phyloP scores from a whole-genome alignment of 495 filamentous ascomycete genomes.

The Penicillium flavigenum region DNA sequence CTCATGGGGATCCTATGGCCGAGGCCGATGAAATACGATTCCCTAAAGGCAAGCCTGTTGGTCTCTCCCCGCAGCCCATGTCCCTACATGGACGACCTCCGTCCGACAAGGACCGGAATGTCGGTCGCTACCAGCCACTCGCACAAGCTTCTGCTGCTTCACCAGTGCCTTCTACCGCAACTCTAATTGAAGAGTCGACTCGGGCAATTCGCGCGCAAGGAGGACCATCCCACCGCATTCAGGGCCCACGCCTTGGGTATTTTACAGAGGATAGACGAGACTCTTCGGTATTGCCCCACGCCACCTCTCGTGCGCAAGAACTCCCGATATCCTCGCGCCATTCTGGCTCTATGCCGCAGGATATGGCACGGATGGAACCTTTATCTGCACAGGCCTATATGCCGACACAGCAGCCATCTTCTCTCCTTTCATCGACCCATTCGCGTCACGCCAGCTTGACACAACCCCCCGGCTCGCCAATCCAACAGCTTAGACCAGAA shows the following conservation, averaged over 20 bases:
- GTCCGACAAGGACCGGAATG: constrained; percentile 39
- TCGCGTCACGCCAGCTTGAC: constrained; percentile 44
- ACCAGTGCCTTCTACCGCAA: constrained; percentile 26
- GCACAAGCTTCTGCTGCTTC: constrained; percentile 46
- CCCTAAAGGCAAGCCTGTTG: constrained; percentile 42
- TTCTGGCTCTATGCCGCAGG: constrained; percentile 26
- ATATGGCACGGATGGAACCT: constrained; percentile 42
- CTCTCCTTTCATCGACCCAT: constrained; percentile 35
- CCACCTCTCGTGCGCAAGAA: constrained; percentile 33
- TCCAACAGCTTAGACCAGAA: constrained; percentile 35
- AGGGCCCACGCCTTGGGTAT: constrained; percentile 45
- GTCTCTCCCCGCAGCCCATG: constrained; percentile 35
- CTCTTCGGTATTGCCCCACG: constrained; percentile 32
- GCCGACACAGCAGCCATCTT: constrained; percentile 29
- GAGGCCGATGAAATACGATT: constrained; percentile 55
- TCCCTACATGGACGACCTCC: constrained; percentile 32
- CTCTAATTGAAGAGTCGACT: constrained; percentile 35
- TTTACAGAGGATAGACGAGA: constrained; percentile 49
- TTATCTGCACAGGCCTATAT: constrained; percentile 38
- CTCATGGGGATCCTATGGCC: constrained; percentile 51
- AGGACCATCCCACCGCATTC: constrained; percentile 29
- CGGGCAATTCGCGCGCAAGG: constrained; percentile 33
- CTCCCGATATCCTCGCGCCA: constrained; percentile 35
- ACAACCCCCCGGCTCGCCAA: constrained; percentile 41
- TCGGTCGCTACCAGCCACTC: constrained; percentile 42